Base-by-base conservation (phyloP, 129 eudicot genomes). In the Escallonia rubra region DNA sequence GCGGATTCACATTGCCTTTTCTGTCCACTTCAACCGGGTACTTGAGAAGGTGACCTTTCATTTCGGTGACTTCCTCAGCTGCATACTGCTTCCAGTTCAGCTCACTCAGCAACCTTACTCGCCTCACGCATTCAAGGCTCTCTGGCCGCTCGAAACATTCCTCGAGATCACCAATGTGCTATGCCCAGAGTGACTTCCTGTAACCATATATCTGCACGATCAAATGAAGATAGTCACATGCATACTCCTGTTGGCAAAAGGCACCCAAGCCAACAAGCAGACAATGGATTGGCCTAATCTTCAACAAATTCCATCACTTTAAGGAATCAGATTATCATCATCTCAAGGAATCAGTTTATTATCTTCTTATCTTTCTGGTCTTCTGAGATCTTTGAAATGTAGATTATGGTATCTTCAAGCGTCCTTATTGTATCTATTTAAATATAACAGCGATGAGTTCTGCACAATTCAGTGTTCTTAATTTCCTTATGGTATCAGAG, bases 161-260 rank as follows among this genome's bases (percentile, higher is more conserved):
- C 72, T 92, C 98, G 0, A 88, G 57, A 10, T 61, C 67, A 42
- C 95, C 96, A 10, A 85, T 59, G 72, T 92, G 98, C 77, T 92
- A 94, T 2, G 90, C 88, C 97, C 97, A 91, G 1, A 91, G 90
- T 7, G 96, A 85, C 97, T 85, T 91, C 56, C 96, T 80, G 64
- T 92, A 92, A 43, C 98, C 96, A n/a, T 81, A 86, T 49, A 92
- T 64, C 98, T 91, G 87, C 77, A 78, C 2, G 43, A 14, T 45
- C 3, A 39, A 8, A 63, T 4, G 13, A 52, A 52, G 4, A 8
- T 7, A 7, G 57, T 52, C 57, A 52, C 57, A 52, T 52, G 12
- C 4, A 52, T 3, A 52, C 3, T 52, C 64, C 57, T 38, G 7
- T 7, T 48, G 52, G 52, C 34, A 23, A 23, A 23, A 23, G 34